phyloP scores from a whole-genome alignment of 2,329 filamentous ascomycete genomes.

The Colletotrichum sansevieriae region DNA sequence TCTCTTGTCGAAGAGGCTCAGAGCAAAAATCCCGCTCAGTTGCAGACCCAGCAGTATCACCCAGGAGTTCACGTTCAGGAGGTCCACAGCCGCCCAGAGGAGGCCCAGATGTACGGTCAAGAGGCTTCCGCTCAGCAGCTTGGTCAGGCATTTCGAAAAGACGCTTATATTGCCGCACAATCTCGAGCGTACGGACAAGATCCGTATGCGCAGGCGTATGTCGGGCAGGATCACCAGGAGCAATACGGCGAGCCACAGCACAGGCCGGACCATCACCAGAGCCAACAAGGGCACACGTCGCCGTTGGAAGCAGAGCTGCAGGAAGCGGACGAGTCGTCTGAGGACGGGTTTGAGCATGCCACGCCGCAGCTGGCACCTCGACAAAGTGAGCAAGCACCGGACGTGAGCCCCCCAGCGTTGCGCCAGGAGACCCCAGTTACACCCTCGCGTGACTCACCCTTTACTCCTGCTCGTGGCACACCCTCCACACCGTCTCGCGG shows the following conservation, averaged over 20 bases:
- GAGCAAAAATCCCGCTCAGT: background rate
- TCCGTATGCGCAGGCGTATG: background rate
- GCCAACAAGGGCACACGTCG: conserved; percentile 1
- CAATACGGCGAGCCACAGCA: conserved; percentile 6
- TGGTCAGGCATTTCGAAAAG: background rate
- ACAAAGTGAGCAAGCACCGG: conserved; percentile 35
- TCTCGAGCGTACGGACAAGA: conserved; percentile 13
- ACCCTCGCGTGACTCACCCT: conserved; percentile 21
- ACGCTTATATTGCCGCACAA: background rate
- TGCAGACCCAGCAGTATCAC: background rate
- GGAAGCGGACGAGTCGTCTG: conserved; percentile 14
- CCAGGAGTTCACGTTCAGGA: background rate
- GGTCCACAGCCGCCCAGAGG: background rate
- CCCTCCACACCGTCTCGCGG: conserved; percentile 41
- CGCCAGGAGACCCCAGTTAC: conserved; percentile 37
- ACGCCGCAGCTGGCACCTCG: conserved; percentile 41
- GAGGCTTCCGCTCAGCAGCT: background rate
- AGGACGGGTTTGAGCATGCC: conserved; percentile 25
- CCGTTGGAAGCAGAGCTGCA: conserved; percentile 14
- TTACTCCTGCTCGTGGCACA: conserved; percentile 40
- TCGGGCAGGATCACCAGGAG: background rate
- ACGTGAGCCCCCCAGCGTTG: conserved; percentile 42
- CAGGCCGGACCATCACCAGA: background rate
- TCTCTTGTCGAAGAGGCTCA: conserved; percentile 4
- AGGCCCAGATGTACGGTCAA: conserved; percentile 10